Conservation (phyloP, 345 rosid species). For the Arabis hirsuta region DNA sequence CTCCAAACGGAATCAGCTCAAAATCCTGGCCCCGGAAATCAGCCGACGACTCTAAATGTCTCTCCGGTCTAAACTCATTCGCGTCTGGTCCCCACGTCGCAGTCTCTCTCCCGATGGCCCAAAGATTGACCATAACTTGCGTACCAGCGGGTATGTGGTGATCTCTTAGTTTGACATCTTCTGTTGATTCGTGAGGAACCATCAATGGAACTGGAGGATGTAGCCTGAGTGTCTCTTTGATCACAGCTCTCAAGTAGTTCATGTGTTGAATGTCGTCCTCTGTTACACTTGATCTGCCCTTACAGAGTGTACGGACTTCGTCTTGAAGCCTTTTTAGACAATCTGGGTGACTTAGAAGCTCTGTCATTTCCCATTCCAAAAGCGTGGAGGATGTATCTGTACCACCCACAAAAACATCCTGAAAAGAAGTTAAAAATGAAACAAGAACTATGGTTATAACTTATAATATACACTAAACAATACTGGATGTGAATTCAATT, state of each 20-base stretch:
- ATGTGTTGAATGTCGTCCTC: conserved; percentile 43
- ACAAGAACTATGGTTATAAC: not conserved
- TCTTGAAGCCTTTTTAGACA: conserved; percentile 42
- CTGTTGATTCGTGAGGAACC: conserved; percentile 41
- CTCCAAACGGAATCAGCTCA: conserved; percentile 47
- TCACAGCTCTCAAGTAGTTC: conserved; percentile 47
- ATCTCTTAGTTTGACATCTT: conserved; percentile 40
- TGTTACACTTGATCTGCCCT: conserved; percentile 17
- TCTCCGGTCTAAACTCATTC: conserved; percentile 45
- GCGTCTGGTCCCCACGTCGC: conserved; percentile 45
- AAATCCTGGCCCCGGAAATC: conserved; percentile 47
- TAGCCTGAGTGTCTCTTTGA: conserved; percentile 51
- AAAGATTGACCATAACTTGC: conserved; percentile 46
- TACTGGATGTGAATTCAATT: not conserved
- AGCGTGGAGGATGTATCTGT: conserved; percentile 44
- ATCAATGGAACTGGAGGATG: conserved; percentile 54
- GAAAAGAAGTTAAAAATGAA: not conserved
- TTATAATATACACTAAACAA: not conserved
- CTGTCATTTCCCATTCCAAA: conserved; percentile 56
- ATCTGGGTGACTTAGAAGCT: conserved; percentile 47
- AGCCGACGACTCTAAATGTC: conserved; percentile 36
- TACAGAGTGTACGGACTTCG: conserved; percentile 36
- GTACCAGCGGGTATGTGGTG: conserved; percentile 41
- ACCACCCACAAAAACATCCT: conserved; percentile 57
- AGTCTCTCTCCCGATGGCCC: conserved; percentile 43